phyloP scores from a whole-genome alignment of 2,329 filamentous ascomycete species.

The Dothidotthia symphoricarpi region DNA sequence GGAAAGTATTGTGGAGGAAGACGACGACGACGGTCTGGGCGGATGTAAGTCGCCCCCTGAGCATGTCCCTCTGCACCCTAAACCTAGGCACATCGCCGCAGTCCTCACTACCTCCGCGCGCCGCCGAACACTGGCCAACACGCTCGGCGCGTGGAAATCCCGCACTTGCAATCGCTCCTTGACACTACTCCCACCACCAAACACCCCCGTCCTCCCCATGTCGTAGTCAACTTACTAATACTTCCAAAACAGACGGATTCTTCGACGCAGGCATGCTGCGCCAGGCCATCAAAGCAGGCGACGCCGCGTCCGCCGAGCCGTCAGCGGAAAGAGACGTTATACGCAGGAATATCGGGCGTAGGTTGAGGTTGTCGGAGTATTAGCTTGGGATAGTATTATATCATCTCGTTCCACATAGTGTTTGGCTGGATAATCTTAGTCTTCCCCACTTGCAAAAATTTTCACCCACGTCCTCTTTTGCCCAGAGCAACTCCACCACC shows the following conservation, averaged over 20 bases:
- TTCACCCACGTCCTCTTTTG: too few relatives aligned
- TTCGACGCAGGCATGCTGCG: conserved; percentile 95
- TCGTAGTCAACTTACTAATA: background rate
- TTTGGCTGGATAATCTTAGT: too few relatives aligned
- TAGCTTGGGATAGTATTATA: too few relatives aligned
- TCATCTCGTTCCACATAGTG: too few relatives aligned
- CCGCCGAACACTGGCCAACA: conserved; percentile 18
- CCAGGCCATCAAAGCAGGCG: conserved; percentile 75
- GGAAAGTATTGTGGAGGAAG: conserved; percentile 69
- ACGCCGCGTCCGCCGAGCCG: conserved; percentile 48
- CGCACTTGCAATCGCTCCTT: conserved; percentile 7
- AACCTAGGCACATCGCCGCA: conserved; percentile 34
- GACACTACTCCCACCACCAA: background rate
- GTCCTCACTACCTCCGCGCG: conserved; percentile 32
- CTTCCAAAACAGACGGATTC: conserved; percentile 71
- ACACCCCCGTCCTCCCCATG: conserved; percentile 10
- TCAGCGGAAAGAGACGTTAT: conserved; percentile 61
- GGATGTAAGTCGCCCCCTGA: conserved; percentile 65
- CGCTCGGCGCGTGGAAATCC: conserved; percentile 16
- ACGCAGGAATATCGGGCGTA: conserved; percentile 71
- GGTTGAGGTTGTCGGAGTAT: conserved; percentile 68
- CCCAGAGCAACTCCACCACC: too few relatives aligned
- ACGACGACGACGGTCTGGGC: conserved; percentile 85
- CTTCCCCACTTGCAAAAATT: too few relatives aligned
- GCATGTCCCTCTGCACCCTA: conserved; percentile 22